These are phyloP conservation scores for Boechera stricta DNA, from an alignment of 345 rosid genomes.

Conservation along the genomic window DNA sequence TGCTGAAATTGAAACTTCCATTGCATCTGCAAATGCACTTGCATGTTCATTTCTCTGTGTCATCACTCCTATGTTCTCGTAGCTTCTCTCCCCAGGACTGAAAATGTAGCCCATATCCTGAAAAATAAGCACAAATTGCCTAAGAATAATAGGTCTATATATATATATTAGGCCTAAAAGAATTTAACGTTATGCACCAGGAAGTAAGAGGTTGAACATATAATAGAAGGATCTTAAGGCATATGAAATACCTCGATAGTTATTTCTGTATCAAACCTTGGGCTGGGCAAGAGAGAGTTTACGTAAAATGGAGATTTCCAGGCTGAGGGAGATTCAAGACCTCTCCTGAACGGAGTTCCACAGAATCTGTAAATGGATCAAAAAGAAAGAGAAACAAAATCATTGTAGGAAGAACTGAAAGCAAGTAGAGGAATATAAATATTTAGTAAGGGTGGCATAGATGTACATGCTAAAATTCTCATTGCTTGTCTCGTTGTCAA, in stretches of 20 bases:
- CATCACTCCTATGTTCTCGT: conserved; percentile 82
- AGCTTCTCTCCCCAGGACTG: conserved; percentile 94
- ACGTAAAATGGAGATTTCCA: conserved; percentile 99
- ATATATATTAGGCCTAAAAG: not conserved
- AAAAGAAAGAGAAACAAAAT: conserved; percentile 7
- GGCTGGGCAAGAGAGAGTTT: conserved; percentile 79
- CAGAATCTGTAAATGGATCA: conserved; percentile 62
- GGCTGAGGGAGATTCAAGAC: conserved; percentile 93
- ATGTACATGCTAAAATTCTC: conserved; percentile 76
- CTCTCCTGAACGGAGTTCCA: conserved; percentile 84
- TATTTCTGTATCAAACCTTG: conserved; percentile 82
- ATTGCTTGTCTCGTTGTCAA: conserved; percentile 56
- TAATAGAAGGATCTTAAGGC: not conserved
- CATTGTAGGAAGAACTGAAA: conserved; percentile 7
- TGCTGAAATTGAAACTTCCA: conserved; percentile 59
- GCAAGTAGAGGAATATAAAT: not conserved
- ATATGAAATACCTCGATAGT: conserved; percentile 73
- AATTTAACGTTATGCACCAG: conserved; percentile 7
- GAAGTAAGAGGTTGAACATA: not conserved
- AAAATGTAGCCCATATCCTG: conserved; percentile 91
- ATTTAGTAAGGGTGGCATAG: conserved; percentile 6
- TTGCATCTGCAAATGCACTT: conserved; percentile 67
- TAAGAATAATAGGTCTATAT: not conserved
- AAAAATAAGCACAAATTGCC: conserved; percentile 7
- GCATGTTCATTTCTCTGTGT: conserved; percentile 75